Conservation (phyloP, 1,284 basidiomycete species). For the Cystobasidium pallidum region DNA sequence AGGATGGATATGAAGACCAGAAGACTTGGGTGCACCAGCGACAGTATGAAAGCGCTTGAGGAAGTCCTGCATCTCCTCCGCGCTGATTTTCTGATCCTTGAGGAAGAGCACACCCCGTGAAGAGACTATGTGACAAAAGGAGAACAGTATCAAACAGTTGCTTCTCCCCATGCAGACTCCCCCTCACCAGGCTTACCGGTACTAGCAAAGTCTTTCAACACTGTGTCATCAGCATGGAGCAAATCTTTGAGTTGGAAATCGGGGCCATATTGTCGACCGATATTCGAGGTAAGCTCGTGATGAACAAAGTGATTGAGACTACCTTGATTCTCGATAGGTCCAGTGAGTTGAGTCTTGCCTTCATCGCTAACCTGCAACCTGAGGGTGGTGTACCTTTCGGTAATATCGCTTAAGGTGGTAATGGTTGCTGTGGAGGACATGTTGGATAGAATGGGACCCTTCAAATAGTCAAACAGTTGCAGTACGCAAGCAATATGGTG, state of each 20-base stretch:
- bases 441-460: background rate
- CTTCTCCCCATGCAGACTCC: background rate
- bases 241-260: slow-evolving; percentile 23
- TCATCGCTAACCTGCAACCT: slow-evolving; percentile 26
- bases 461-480: background rate
- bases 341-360: slow-evolving; percentile 25
- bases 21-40: slow-evolving; percentile 64
- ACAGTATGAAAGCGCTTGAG: slow-evolving; percentile 63
- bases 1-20: slow-evolving; percentile 69
- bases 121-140: slow-evolving; percentile 61
- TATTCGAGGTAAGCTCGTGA: slow-evolving; percentile 17
- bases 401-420: slow-evolving; percentile 21
- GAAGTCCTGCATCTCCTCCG: slow-evolving; percentile 59
- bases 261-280: slow-evolving; percentile 18
- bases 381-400: slow-evolving; percentile 27
- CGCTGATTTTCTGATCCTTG: slow-evolving; percentile 62
- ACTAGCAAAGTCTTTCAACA: slow-evolving; percentile 11
- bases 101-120: slow-evolving; percentile 75
- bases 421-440: slow-evolving; percentile 15
- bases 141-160: too few relatives aligned
- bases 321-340: slow-evolving; percentile 20
- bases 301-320: slow-evolving; percentile 5
- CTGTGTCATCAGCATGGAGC: slow-evolving; percentile 12
- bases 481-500: background rate
- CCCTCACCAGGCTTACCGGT: background rate